phyloP scores from a whole-genome alignment of 306 rosid genomes.

The Acacia crassicarpa region DNA sequence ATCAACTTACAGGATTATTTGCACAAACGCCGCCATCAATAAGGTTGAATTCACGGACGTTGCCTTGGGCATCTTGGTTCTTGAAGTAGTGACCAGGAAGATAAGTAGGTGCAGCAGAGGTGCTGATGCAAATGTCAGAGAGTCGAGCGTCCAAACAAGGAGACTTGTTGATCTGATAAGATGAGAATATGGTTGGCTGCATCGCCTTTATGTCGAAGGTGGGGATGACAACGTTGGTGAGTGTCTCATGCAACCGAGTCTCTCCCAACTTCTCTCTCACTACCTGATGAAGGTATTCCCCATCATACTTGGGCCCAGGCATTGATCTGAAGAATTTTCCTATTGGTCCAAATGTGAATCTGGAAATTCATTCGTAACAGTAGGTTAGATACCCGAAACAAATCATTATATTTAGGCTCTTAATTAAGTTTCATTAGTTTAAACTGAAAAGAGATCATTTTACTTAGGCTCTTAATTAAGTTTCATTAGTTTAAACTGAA shows the following conservation, averaged over 20 bases:
- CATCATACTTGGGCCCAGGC: slow-evolving; percentile 82
- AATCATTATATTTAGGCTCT: neutral
- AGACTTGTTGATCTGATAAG: slow-evolving; percentile 37
- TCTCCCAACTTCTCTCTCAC: slow-evolving; percentile 59
- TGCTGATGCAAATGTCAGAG: slow-evolving; percentile 46
- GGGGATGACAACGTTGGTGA: slow-evolving; percentile 69
- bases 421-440: neutral
- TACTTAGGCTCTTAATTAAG: neutral
- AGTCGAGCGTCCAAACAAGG: slow-evolving; percentile 37
- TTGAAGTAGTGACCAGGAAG: slow-evolving; percentile 43
- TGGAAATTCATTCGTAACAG: neutral
- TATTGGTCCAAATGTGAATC: slow-evolving; percentile 15
- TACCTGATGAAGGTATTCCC: slow-evolving; percentile 59
- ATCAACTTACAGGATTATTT: slow-evolving; percentile 40
- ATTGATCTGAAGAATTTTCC: slow-evolving; percentile 33
- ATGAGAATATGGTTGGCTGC: slow-evolving; percentile 64
- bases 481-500: neutral
- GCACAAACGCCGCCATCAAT: slow-evolving; percentile 54
- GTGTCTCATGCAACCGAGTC: slow-evolving; percentile 50
- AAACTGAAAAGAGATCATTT: neutral
- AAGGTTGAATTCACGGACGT: slow-evolving; percentile 41
- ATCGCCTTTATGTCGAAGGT: slow-evolving; percentile 60
- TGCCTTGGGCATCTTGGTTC: slow-evolving; percentile 31
- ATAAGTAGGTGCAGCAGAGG: slow-evolving; percentile 49
- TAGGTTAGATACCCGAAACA: neutral